These are phyloP conservation scores for Colletotrichum sp. DNA, from an alignment of 2,329 filamentous ascomycete genomes.

Conservation along the genomic window DNA sequence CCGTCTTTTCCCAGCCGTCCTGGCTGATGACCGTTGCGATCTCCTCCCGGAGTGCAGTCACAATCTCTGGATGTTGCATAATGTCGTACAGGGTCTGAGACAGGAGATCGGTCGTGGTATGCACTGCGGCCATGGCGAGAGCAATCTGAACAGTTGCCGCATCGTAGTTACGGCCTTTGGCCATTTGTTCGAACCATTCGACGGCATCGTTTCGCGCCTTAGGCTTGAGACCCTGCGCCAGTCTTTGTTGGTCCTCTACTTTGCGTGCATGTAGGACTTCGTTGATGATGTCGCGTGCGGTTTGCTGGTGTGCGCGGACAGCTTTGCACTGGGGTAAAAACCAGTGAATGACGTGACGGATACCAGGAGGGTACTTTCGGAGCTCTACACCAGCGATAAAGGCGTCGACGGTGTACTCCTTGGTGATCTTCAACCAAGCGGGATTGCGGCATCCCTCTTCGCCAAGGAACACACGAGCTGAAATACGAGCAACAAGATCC, in stretches of 20 bases:
- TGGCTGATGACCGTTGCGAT: neutral
- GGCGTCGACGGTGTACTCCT: neutral
- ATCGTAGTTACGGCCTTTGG: neutral
- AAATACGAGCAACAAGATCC: neutral
- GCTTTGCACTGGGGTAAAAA: neutral
- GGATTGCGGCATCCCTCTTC: neutral
- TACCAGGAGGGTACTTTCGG: neutral
- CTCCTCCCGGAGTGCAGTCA: neutral
- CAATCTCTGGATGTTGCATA: neutral
- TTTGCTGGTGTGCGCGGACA: neutral
- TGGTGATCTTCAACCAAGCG: neutral
- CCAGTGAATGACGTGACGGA: neutral
- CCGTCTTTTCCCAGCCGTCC: neutral
- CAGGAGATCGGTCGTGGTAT: neutral
- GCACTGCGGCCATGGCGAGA: neutral
- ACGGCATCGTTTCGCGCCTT: neutral
- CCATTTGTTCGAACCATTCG: neutral
- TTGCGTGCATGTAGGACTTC: neutral
- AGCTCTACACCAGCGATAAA: neutral
- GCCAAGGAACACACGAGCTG: neutral
- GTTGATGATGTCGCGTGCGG: neutral
- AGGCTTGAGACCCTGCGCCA: neutral
- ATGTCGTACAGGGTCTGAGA: neutral
- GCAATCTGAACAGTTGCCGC: neutral
- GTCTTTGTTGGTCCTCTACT: neutral